These are phyloP conservation scores for Aspergillaceae sp. DNA, from an alignment of 2,329 filamentous ascomycete genomes.

Conservation along the genomic window DNA sequence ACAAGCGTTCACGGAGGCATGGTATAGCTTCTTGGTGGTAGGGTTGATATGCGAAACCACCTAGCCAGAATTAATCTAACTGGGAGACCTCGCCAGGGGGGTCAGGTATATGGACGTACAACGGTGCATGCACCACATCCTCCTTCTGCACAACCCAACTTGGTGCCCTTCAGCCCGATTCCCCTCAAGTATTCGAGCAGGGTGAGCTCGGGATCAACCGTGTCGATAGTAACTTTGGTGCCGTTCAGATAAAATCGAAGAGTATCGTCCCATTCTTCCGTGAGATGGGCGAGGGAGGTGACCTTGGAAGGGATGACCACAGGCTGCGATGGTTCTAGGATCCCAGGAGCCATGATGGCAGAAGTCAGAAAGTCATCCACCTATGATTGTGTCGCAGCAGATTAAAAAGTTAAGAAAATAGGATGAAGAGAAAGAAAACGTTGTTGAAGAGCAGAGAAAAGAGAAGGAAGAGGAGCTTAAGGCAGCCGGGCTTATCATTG, in stretches of 20 bases:
- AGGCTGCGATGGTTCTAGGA: slow-evolving; percentile 33
- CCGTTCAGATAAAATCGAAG: slow-evolving; percentile 85
- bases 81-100: slow-evolving; percentile 14
- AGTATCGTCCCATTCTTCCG: slow-evolving; percentile 73
- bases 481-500: slow-evolving; percentile 1
- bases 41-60: slow-evolving; percentile 22
- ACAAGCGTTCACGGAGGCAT: slow-evolving; percentile 94
- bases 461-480: background rate
- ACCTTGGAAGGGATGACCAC: slow-evolving; percentile 32
- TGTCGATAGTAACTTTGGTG: slow-evolving; percentile 55
- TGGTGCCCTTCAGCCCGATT: slow-evolving; percentile 80
- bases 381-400: too few species aligned
- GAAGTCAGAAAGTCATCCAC: background rate
- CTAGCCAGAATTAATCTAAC: slow-evolving; percentile 21
- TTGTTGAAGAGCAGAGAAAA: background rate
- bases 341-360: slow-evolving; percentile 49
- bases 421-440: slow-evolving; percentile 1
- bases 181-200: slow-evolving; percentile 70
- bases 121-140: slow-evolving; percentile 96
- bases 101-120: slow-evolving; percentile 33
- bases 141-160: slow-evolving; percentile 90
- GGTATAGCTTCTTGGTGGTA: slow-evolving; percentile 84
- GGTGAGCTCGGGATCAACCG: slow-evolving; percentile 76
- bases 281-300: slow-evolving; percentile 52
- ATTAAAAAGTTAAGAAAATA: background rate